phyloP scores from a whole-genome alignment of 495 filamentous ascomycete genomes.

The Aspergillus hancockii region DNA sequence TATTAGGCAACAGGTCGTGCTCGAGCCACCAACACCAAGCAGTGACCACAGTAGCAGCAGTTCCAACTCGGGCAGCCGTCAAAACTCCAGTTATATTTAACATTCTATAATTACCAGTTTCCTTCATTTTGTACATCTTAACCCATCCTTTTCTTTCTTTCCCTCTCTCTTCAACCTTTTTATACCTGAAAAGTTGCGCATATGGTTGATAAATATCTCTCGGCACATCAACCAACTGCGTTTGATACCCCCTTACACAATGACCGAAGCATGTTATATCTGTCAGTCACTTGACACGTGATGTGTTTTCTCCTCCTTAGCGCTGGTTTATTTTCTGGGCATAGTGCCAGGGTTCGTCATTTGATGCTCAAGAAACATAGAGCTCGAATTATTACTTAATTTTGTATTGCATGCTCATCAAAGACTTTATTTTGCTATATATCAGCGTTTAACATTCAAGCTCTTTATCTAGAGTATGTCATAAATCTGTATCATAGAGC shows the following conservation, averaged over 20 bases:
- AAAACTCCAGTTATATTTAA: conserved; percentile 37
- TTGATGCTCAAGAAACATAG: conserved; percentile 8
- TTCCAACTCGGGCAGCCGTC: conserved; percentile 33
- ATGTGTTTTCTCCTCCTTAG: not conserved
- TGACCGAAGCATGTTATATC: not conserved
- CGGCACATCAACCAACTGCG: conserved; percentile 9
- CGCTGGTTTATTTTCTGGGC: not conserved
- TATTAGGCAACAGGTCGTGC: conserved; percentile 59
- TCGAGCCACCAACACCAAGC: conserved; percentile 52
- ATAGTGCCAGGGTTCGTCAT: not conserved
- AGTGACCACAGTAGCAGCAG: conserved; percentile 39
- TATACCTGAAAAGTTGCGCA: not conserved
- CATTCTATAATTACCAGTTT: not conserved
- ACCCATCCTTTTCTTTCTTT: conserved; percentile 4
- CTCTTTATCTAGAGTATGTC: too few relatives aligned
- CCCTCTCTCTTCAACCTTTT: conserved; percentile 1
- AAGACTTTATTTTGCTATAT: not conserved
- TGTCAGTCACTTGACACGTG: not conserved
- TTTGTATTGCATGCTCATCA: not conserved
- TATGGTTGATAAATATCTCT: not conserved
- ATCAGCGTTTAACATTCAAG: not conserved
- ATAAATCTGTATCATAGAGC: too few relatives aligned
- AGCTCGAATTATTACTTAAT: not conserved
- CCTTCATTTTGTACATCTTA: conserved; percentile 3
- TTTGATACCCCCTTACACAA: conserved; percentile 21